These are phyloP conservation scores for Fraxinus quadrangulata DNA, from an alignment of 257 asterid genomes.

Conservation along the genomic window DNA sequence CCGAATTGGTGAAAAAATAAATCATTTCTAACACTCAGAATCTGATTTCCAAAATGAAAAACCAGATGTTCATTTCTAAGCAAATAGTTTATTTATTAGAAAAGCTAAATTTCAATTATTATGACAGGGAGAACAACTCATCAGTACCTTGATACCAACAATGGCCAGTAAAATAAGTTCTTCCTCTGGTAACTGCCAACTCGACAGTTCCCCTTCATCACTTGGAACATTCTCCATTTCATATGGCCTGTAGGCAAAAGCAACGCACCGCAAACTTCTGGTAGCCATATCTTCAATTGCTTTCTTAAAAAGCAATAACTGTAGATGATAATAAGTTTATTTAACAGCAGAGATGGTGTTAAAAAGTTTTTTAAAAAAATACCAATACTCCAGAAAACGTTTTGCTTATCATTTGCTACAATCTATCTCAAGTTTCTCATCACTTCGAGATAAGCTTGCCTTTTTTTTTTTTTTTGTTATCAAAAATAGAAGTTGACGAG, in stretches of 20 bases:
- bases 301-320: constrained; percentile 53
- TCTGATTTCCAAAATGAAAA: constrained; percentile 1
- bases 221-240: constrained; percentile 61
- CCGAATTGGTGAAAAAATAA: not conserved
- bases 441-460: not conserved
- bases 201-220: constrained; percentile 62
- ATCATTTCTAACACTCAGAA: not conserved
- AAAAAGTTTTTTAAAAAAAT: not conserved
- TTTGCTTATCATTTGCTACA: constrained; percentile 3
- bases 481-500: not conserved
- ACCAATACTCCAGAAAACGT: not conserved
- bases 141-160: constrained; percentile 84
- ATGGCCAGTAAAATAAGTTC: constrained; percentile 83
- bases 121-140: constrained; percentile 15
- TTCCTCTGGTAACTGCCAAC: constrained; percentile 83
- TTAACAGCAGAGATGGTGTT: constrained; percentile 18
- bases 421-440: constrained; percentile 1
- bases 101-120: not conserved
- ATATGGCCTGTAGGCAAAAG: constrained; percentile 65
- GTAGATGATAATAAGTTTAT: constrained; percentile 28
- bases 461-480: not conserved
- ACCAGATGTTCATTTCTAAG: not conserved
- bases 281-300: constrained; percentile 86
- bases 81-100: not conserved
- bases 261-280: constrained; percentile 90